A percentile compares a stretch with the other conserved stretches of the same genome.
These are phyloP conservation scores for Cynanchum wilfordii DNA, from an alignment of 257 asterid species.

Conservation along the genomic window DNA sequence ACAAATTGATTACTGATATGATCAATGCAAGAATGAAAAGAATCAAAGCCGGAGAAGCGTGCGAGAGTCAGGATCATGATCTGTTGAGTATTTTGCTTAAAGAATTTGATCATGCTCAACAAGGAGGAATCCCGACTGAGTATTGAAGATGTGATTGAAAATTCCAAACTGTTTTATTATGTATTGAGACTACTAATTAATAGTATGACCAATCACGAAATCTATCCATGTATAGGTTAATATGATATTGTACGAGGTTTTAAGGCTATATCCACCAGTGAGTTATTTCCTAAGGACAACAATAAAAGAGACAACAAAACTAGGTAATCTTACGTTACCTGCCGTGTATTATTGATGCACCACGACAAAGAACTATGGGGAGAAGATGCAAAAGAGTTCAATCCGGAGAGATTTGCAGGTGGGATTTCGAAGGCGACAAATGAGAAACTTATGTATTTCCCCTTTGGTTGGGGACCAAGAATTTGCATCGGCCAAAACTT, in stretches of 20 bases:
- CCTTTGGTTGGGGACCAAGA: not conserved
- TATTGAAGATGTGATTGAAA: conserved; percentile 43
- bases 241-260: not conserved
- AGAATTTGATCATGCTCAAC: conserved; percentile 33
- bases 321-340: not conserved
- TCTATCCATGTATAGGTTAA: not conserved
- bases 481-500: not conserved
- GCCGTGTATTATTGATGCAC: not conserved
- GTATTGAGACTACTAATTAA: no score
- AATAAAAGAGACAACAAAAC: not conserved
- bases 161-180: conserved; percentile 57
- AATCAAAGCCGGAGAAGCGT: not conserved
- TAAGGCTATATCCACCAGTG: not conserved
- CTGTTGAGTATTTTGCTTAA: conserved; percentile 32
- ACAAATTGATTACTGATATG: not conserved
- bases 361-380: not conserved
- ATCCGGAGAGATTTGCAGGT: not conserved
- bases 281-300: not conserved
- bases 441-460: not conserved
- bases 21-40: not conserved
- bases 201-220: no score
- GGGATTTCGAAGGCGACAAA: not conserved
- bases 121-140: conserved; percentile 45
- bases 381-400: not conserved
- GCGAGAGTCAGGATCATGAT: conserved; percentile 31